A percentile compares a stretch with the other conserved stretches of the same genome.
phyloP scores from a whole-genome alignment of 805 yeast genomes.

The Candida nemodendra region DNA sequence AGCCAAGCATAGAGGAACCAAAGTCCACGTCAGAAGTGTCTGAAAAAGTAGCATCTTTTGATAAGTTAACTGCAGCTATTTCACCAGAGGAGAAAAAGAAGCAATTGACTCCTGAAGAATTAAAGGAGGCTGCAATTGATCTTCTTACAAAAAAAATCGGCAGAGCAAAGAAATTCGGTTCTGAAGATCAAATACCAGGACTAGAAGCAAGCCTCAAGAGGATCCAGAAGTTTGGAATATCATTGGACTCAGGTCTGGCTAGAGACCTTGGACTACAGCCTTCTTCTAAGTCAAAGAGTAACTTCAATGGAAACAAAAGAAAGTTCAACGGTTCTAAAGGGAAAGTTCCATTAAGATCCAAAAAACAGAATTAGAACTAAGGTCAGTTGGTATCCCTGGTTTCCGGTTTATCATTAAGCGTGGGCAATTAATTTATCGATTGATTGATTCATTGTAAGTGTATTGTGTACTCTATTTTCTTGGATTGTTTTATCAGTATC shows the following conservation, averaged over 20 bases:
- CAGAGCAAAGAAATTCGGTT: slow-evolving; percentile 79
- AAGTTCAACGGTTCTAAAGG: slow-evolving; percentile 4
- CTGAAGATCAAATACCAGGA: slow-evolving; percentile 47
- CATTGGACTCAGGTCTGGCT: slow-evolving; percentile 62
- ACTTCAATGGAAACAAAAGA: not conserved
- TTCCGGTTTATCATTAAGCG: no score
- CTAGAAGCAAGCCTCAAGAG: slow-evolving; percentile 65
- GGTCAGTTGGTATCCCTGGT: no score
- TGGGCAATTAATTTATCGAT: no score
- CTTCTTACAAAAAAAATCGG: slow-evolving; percentile 63
- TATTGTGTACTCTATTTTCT: not conserved
- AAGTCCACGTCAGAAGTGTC: not conserved
- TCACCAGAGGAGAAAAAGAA: slow-evolving; percentile 21
- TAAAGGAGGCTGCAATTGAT: slow-evolving; percentile 65
- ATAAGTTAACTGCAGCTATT: slow-evolving; percentile 17
- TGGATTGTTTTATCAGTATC: no score
- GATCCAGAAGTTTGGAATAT: slow-evolving; percentile 83
- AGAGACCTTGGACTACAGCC: slow-evolving; percentile 57
- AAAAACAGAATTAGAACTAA: no score
- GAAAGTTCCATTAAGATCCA: no score
- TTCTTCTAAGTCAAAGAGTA: slow-evolving; percentile 5
- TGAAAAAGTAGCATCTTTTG: slow-evolving; percentile 19
- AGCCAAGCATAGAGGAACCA: slow-evolving; percentile 4
- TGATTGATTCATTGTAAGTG: not conserved
- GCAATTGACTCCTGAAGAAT: slow-evolving; percentile 61